phyloP scores from a whole-genome alignment of 2,329 filamentous ascomycete species.

The Fusarium sp. region DNA sequence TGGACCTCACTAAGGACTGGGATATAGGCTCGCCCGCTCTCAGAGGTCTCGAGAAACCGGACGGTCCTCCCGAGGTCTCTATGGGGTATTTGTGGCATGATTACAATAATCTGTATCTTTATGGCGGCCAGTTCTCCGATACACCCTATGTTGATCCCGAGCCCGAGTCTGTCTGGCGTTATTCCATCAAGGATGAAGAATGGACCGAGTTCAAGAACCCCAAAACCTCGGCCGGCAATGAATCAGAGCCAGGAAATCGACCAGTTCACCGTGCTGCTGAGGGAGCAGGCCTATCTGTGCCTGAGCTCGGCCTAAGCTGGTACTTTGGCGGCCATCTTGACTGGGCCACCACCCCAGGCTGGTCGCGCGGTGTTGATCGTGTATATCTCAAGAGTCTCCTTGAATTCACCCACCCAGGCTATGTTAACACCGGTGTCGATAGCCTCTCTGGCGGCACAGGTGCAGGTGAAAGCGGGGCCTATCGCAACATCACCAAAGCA shows the following conservation, averaged over 20 bases:
- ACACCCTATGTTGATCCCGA: conserved; percentile 64
- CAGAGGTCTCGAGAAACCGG: conserved; percentile 69
- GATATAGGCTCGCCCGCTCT: conserved; percentile 70
- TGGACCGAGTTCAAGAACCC: conserved; percentile 73
- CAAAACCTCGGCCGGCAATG: conserved; percentile 69
- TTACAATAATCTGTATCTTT: conserved; percentile 74
- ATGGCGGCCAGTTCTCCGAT: conserved; percentile 78
- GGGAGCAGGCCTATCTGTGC: conserved; percentile 76
- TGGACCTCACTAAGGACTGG: conserved; percentile 81
- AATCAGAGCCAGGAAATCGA: conserved; percentile 64
- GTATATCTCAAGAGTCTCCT: conserved; percentile 78
- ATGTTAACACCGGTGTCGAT: conserved; percentile 69
- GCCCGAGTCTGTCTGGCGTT: conserved; percentile 74
- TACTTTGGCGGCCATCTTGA: conserved; percentile 84
- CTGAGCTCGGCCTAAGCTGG: conserved; percentile 75
- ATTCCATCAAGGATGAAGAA: conserved; percentile 64
- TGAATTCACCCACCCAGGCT: conserved; percentile 80
- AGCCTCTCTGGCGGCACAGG: conserved; percentile 61
- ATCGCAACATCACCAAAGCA: conserved; percentile 78
- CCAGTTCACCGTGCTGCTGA: conserved; percentile 76
- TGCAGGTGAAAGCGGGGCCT: conserved; percentile 70
- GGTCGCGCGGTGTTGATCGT: conserved; percentile 70
- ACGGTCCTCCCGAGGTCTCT: conserved; percentile 75
- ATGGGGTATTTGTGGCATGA: conserved; percentile 82
- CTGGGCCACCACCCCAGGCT: conserved; percentile 65